These are phyloP conservation scores for Chondrostereum purpureum DNA, from an alignment of 1,284 basidiomycete genomes.

Conservation along the genomic window DNA sequence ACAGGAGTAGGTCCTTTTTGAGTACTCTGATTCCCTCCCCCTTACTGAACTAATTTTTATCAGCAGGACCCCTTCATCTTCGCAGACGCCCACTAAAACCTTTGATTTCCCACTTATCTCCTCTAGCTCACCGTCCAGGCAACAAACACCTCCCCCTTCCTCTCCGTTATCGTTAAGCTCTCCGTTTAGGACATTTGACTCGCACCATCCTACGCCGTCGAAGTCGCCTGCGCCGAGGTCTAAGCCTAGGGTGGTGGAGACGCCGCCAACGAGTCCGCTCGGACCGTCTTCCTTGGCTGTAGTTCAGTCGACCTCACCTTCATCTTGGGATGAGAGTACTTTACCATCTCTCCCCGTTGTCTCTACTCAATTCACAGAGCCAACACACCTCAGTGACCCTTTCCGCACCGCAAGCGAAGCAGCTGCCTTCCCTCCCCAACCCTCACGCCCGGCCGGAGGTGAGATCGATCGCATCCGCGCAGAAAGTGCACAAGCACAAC, in stretches of 20 bases:
- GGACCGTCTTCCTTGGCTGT: background rate
- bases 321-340: conserved; percentile 10
- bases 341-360: conserved; percentile 14
- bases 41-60: background rate
- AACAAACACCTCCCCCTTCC: conserved; percentile 8
- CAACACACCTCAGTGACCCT: conserved; percentile 6
- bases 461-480: conserved; percentile 56
- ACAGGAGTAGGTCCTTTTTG: background rate
- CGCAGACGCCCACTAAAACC: background rate
- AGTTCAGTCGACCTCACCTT: background rate
- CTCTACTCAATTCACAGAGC: conserved; percentile 24
- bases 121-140: background rate
- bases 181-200: too few relatives aligned
- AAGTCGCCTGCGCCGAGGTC: conserved; percentile 2
- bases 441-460: conserved; percentile 28
- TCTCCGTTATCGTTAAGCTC: conserved; percentile 2
- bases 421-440: background rate
- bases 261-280: background rate
- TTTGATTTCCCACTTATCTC: background rate
- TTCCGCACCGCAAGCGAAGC: background rate
- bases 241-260: background rate
- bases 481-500: conserved; percentile 39
- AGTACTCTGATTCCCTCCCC: background rate
- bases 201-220: conserved; percentile 23
- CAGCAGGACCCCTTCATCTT: background rate